Evolutionary conservation across 2,329 filamentous ascomycete genomes (phyloP), one percentile per base, ranked within the genome.

Genomic region (Trichophyton schoenleinii): DNA sequence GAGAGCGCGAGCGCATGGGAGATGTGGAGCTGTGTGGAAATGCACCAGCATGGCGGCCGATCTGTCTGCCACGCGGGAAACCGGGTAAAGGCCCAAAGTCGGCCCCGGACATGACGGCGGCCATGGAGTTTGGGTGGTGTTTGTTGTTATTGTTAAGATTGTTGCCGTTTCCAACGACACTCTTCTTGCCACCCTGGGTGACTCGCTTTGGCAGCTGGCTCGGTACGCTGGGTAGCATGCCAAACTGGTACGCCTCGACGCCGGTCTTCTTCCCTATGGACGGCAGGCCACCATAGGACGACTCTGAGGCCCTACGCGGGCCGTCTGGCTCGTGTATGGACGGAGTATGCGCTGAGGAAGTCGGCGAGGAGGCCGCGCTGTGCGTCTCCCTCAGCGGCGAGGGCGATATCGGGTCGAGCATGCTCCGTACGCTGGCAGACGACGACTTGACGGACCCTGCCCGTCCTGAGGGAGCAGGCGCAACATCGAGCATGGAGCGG

Each of bases 401-500:
- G 44, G 70, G 70, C 2, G 62, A 59, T 46, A 62, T 57, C 57
- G 69, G 70, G 62, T 76, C 74, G 25, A 77, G 70, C 70, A 75
- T 75, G 65, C 72, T 74, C 5, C 68, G 63, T 18, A 67, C 65
- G 25, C 63, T 52, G 64, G 63, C 62, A 58, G 57, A 44, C 13
- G 62, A 31, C 53, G 62, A 58, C 34, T 57, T 13, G 64, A 74
- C 73, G 59, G 74, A 77, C 63, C 69, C 70, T 68, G 70, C 71
- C 63, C 70, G 71, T 61, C 60, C 64, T 48, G 57, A 15, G 44
- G 68, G 65, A 60, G 69, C 78, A 62, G 81, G 77, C 69, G 79
- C 77, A 67, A 84, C 78, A 69, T 85, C 83, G 18, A 87, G 77
- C 81, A 88, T 84, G 72, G 84, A 88, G 66, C 86, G 81, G 60